Percentiles rank a stretch among this genome's conserved stretches.
These are phyloP conservation scores for barley (Hordeum vulgare) DNA, from an alignment of 176 grass and related monocot species.

Conservation along the genomic window DNA sequence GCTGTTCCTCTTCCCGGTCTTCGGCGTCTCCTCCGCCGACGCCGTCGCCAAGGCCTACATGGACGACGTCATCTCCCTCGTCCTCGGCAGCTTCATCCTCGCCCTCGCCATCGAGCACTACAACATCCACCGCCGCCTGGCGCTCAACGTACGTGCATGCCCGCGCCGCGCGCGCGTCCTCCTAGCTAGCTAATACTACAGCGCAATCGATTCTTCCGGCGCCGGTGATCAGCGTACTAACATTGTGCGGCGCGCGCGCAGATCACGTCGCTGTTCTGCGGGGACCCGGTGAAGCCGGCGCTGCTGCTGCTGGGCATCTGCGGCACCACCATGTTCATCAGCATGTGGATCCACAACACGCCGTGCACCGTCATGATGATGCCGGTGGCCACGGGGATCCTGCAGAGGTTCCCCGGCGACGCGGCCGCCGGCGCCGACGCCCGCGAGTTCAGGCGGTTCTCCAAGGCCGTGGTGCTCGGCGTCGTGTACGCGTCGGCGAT, in stretches of 20 bases:
- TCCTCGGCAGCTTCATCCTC: constrained; percentile 96
- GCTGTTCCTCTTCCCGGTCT: constrained; percentile 79
- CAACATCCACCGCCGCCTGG: constrained; percentile 83
- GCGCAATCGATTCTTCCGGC: not conserved
- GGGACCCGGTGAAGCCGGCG: constrained; percentile 62
- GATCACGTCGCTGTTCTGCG: constrained; percentile 71
- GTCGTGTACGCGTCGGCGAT: constrained; percentile 13
- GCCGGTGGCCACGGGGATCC: constrained; percentile 71
- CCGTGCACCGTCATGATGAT: constrained; percentile 85
- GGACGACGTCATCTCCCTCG: constrained; percentile 95
- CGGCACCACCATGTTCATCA: constrained; percentile 58
- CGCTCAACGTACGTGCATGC: constrained; percentile 49
- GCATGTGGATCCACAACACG: constrained; percentile 99
- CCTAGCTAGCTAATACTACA: too few species aligned
- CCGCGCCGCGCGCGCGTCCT: too few species aligned
- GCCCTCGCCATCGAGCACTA: constrained; percentile 91
- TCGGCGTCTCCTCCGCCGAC: constrained; percentile 52
- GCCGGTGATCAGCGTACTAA: not conserved
- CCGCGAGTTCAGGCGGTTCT: constrained; percentile 42
- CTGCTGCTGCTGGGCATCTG: constrained; percentile 70
- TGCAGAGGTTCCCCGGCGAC: constrained; percentile 53
- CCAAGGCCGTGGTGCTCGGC: constrained; percentile 78
- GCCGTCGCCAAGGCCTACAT: constrained; percentile 76
- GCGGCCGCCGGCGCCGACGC: not conserved
- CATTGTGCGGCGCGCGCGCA: not conserved